Conservation (phyloP, 441 rosid genomes). For the California macrophylla region DNA sequence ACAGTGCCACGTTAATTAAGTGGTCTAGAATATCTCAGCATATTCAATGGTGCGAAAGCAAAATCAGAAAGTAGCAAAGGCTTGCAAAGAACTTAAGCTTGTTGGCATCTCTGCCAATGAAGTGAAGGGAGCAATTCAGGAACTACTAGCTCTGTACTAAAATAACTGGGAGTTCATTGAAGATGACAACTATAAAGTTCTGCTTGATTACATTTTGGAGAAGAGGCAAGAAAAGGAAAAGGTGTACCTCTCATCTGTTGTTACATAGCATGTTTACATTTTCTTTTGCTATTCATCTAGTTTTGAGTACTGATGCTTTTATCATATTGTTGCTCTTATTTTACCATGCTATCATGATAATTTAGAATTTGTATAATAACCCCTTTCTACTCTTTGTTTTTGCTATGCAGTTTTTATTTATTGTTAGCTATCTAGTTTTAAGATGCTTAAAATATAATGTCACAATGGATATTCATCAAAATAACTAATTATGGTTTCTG, state of each 20-base stretch:
- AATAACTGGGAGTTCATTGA: not conserved
- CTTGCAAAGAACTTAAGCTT: constrained; percentile 11
- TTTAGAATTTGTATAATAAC: not conserved
- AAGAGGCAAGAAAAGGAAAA: not conserved
- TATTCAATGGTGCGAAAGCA: not conserved
- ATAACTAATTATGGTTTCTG: not conserved
- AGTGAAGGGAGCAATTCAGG: constrained; percentile 10
- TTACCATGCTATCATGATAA: not conserved
- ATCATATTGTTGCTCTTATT: not conserved
- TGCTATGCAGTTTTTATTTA: no score
- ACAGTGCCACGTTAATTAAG: not conserved
- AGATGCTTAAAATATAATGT: no score
- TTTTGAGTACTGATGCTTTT: not conserved
- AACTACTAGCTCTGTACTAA: not conserved
- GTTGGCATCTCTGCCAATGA: constrained; percentile 1
- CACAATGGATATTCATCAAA: not conserved
- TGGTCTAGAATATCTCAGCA: not conserved
- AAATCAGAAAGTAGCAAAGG: not conserved
- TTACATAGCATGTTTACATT: not conserved
- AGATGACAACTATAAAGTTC: not conserved
- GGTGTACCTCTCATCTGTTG: not conserved
- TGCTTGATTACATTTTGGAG: not conserved
- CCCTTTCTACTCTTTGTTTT: not conserved
- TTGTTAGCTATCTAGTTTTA: not conserved
- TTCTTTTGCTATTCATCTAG: not conserved